These are phyloP conservation scores for Royoungia palumana DNA, from an alignment of 768 basidiomycete species.

Conservation along the genomic window DNA sequence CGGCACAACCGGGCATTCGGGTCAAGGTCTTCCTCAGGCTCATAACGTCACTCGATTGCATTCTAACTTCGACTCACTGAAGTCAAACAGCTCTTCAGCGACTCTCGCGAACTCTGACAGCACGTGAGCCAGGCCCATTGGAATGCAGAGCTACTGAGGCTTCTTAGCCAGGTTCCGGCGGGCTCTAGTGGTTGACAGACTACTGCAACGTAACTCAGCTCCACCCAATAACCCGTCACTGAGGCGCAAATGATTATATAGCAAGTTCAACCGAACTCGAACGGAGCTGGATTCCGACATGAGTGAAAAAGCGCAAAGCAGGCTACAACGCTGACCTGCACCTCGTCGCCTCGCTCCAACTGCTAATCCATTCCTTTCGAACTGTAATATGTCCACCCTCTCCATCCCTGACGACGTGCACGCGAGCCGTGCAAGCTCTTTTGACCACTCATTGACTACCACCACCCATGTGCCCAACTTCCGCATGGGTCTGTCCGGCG, in stretches of 20 bases:
- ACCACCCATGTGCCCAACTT: conserved; percentile 3
- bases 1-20: neutral
- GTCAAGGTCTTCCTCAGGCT: neutral
- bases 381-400: conserved; percentile 14
- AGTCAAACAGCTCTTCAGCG: too few relatives aligned
- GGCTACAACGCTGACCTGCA: neutral
- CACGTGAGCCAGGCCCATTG: too few relatives aligned
- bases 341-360: conserved; percentile 3
- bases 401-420: conserved; percentile 6
- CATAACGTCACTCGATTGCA: neutral
- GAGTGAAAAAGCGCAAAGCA: conserved; percentile 1
- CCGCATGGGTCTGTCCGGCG: neutral
- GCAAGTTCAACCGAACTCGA: neutral
- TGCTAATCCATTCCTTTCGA: conserved; percentile 14
- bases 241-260: neutral
- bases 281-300: neutral
- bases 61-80: neutral
- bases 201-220: conserved; percentile 14
- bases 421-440: conserved; percentile 12
- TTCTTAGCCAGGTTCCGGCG: too few relatives aligned
- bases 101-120: too few relatives aligned
- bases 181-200: too few relatives aligned
- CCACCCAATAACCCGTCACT: conserved; percentile 6
- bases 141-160: too few relatives aligned
- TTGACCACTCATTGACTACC: conserved; percentile 12